Percentiles rank a stretch among this genome's conserved stretches.
Evolutionary conservation across 2,329 filamentous ascomycete species (phyloP).

Genomic region (Domatiomyces globalis): DNA sequence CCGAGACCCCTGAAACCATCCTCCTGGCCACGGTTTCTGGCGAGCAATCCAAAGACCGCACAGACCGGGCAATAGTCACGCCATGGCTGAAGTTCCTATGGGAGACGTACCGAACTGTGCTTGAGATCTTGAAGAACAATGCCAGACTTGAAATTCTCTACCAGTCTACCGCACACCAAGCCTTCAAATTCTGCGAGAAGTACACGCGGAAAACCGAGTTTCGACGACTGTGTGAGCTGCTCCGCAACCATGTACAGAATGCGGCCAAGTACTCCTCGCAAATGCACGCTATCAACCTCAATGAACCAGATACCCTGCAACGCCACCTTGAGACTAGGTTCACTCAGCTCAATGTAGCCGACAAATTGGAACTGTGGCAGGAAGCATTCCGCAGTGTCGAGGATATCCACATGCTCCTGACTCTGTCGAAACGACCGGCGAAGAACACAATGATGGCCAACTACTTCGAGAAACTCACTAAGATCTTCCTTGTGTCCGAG

Average conservation of each 20-base stretch:
- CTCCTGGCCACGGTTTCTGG: slow-evolving; percentile 94
- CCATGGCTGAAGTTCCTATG: slow-evolving; percentile 99
- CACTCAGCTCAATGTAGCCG: slow-evolving; percentile 94
- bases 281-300: slow-evolving; percentile 99
- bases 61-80: slow-evolving; percentile 93
- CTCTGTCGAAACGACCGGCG: slow-evolving; percentile 89
- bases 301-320: slow-evolving; percentile 91
- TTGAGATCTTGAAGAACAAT: slow-evolving; percentile 99
- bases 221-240: slow-evolving; percentile 90
- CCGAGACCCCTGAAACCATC: slow-evolving; percentile 95
- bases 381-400: slow-evolving; percentile 98
- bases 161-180: slow-evolving; percentile 93
- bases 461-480: slow-evolving; percentile 98
- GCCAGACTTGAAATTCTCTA: slow-evolving; percentile 94
- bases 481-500: slow-evolving; percentile 96
- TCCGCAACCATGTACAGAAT: slow-evolving; percentile 97
- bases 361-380: slow-evolving; percentile 96
- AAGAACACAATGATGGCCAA: slow-evolving; percentile 99
- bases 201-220: slow-evolving; percentile 99
- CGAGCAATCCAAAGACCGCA: slow-evolving; percentile 92
- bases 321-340: slow-evolving; percentile 96
- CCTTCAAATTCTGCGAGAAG: slow-evolving; percentile 97
- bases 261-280: slow-evolving; percentile 97
- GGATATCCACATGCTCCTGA: slow-evolving; percentile 94
- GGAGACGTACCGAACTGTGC: slow-evolving; percentile 96